phyloP scores from a whole-genome alignment of 306 rosid genomes.

The Rosa multiflora region DNA sequence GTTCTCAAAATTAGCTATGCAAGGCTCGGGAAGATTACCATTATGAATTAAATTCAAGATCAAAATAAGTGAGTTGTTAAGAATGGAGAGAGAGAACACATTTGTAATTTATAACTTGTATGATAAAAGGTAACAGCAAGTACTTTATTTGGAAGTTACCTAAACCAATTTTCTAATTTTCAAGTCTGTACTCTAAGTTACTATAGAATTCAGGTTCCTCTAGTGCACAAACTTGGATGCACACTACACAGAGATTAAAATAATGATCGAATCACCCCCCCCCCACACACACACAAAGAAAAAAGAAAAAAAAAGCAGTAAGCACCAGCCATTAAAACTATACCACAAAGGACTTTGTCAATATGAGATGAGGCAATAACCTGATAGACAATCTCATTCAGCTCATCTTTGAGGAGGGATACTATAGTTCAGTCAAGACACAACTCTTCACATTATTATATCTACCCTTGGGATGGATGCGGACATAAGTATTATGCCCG shows the following conservation, averaged over 20 bases:
- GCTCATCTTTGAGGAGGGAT: slow-evolving; percentile 81
- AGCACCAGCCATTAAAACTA: neutral
- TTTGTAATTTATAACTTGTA: neutral
- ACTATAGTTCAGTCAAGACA: slow-evolving; percentile 72
- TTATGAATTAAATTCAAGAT: neutral
- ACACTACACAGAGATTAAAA: neutral
- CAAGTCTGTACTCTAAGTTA: neutral
- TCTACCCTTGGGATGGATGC: slow-evolving; percentile 87
- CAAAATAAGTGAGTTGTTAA: neutral
- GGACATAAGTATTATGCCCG: slow-evolving; percentile 86
- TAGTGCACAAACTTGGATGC: slow-evolving; percentile 9
- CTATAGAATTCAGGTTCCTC: neutral
- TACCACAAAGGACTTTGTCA: neutral
- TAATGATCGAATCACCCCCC: neutral
- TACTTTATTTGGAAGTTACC: neutral
- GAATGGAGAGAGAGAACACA: neutral
- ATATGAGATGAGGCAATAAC: slow-evolving; percentile 47
- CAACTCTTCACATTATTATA: slow-evolving; percentile 53
- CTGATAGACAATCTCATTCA: slow-evolving; percentile 88
- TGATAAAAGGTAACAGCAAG: neutral
- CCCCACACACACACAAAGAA: rapidly evolving
- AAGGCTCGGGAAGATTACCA: neutral
- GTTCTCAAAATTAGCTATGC: neutral
- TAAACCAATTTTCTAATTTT: neutral
- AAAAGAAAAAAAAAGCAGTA: neutral